Percentiles rank a stretch among this genome's conserved stretches.
phyloP scores from a whole-genome alignment of 345 rosid species.

The Sonneratia alba region DNA sequence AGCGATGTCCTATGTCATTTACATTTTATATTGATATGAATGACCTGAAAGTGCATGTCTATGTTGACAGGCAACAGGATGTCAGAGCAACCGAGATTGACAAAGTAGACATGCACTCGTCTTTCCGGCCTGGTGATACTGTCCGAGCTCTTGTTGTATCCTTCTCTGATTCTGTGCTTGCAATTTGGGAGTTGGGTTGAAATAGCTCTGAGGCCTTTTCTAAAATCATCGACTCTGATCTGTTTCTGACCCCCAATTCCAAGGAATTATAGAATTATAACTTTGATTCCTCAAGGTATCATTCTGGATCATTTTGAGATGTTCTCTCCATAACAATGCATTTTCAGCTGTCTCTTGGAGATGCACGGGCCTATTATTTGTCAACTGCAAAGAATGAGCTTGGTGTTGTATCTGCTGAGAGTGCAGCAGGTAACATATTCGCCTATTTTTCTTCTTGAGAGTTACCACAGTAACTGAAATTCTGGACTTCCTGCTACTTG shows the following conservation, averaged over 20 bases:
- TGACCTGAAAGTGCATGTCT: neutral
- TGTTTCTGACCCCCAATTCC: neutral
- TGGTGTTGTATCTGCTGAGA: constrained; percentile 86
- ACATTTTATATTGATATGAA: neutral
- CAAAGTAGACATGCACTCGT: constrained; percentile 76
- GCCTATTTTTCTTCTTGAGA: neutral
- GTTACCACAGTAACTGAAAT: neutral
- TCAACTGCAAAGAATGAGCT: constrained; percentile 88
- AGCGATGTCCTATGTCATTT: neutral
- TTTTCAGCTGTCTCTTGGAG: constrained; percentile 80
- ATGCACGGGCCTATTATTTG: constrained; percentile 84
- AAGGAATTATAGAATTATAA: neutral
- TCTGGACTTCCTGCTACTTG: neutral
- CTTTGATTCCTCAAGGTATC: neutral
- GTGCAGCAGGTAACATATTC: constrained; percentile 52
- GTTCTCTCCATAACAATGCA: constrained; percentile 14
- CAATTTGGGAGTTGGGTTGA: neutral
- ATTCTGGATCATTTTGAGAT: neutral
- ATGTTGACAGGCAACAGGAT: constrained; percentile 69
- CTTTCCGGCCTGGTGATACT: constrained; percentile 80
- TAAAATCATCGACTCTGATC: neutral
- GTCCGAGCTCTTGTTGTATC: constrained; percentile 89
- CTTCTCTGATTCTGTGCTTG: constrained; percentile 19
- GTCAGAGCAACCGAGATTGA: constrained; percentile 91
- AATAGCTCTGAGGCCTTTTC: neutral